phyloP scores from a whole-genome alignment of 2,329 filamentous ascomycete genomes.

The Trichoderma arundinaceum region DNA sequence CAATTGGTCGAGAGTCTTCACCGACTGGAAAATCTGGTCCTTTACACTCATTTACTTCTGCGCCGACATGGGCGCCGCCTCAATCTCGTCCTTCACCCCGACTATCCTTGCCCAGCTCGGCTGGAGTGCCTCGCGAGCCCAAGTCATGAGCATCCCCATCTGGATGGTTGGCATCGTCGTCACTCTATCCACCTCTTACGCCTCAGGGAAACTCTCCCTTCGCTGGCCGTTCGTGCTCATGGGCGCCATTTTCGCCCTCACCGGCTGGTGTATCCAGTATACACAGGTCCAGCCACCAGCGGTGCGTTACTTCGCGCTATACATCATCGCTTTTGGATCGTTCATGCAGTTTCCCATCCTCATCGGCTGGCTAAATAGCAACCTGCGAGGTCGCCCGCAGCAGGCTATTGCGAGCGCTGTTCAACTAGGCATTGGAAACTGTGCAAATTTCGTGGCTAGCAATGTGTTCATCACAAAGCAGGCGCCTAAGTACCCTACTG shows the following conservation, averaged over 20 bases:
- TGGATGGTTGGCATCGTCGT: slow-evolving; percentile 6
- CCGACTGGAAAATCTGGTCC: slow-evolving; percentile 14
- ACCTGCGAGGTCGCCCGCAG: slow-evolving; percentile 9
- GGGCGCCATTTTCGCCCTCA: slow-evolving; percentile 5
- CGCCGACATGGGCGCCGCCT: slow-evolving; percentile 13
- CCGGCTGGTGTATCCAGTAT: slow-evolving; percentile 16
- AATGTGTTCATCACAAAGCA: slow-evolving; percentile 12
- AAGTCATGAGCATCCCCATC: slow-evolving; percentile 6
- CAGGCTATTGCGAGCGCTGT: slow-evolving; percentile 12
- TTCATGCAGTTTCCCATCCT: slow-evolving; percentile 12
- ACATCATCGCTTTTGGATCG: slow-evolving; percentile 4
- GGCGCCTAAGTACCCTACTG: slow-evolving; percentile 1
- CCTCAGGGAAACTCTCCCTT: slow-evolving; percentile 8
- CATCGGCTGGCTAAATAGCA: slow-evolving; percentile 17
- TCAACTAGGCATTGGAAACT: slow-evolving; percentile 10
- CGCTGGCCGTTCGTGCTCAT: slow-evolving; percentile 13
- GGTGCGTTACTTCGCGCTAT: slow-evolving; percentile 3
- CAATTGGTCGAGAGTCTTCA: not conserved
- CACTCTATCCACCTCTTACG: slow-evolving; percentile 10
- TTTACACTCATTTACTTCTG: slow-evolving; percentile 10
- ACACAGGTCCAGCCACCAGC: slow-evolving; percentile 11
- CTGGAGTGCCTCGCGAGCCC: slow-evolving; percentile 15
- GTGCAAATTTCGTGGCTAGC: slow-evolving; percentile 11
- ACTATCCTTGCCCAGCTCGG: slow-evolving; percentile 9
- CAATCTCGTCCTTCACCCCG: slow-evolving; percentile 13